Percentiles rank a stretch among this genome's conserved stretches.
Evolutionary conservation across 78 protist species (phyloP).

Genomic region (Anaeramoeba ignava): DNA sequence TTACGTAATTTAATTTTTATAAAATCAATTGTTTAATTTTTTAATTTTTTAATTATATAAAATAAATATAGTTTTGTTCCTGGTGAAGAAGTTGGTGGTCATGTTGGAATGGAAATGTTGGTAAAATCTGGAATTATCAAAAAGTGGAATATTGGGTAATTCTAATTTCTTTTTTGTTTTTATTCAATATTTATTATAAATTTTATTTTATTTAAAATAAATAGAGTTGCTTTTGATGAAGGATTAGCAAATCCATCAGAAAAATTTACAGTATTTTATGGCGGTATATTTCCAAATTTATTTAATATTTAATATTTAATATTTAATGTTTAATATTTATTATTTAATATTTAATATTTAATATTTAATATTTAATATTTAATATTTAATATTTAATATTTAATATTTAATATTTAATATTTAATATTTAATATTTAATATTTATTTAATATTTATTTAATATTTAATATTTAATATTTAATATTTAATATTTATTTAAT

Average conservation of each 20-base stretch:
- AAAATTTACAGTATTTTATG: constrained; percentile 49
- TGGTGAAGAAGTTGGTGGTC: constrained; percentile 75
- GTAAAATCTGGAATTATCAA: neutral
- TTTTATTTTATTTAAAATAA: neutral
- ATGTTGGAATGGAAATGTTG: constrained; percentile 47
- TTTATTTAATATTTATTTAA: no score
- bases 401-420: no score
- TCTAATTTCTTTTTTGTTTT: constrained; percentile 15
- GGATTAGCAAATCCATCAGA: constrained; percentile 49
- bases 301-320: constrained; percentile 11
- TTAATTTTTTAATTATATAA: constrained; percentile 20
- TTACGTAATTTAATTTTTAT: constrained; percentile 32
- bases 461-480: no score
- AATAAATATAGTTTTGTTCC: neutral
- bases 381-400: no score
- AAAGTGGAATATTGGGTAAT: constrained; percentile 46
- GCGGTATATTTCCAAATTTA: constrained; percentile 61
- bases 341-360: no score
- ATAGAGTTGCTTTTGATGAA: neutral
- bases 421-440: no score
- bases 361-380: no score
- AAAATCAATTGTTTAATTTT: constrained; percentile 1
- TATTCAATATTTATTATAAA: neutral
- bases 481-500: no score
- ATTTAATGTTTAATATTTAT: neutral